Conservation (phyloP, 257 asterid species). For the Euphrasia confusa region DNA sequence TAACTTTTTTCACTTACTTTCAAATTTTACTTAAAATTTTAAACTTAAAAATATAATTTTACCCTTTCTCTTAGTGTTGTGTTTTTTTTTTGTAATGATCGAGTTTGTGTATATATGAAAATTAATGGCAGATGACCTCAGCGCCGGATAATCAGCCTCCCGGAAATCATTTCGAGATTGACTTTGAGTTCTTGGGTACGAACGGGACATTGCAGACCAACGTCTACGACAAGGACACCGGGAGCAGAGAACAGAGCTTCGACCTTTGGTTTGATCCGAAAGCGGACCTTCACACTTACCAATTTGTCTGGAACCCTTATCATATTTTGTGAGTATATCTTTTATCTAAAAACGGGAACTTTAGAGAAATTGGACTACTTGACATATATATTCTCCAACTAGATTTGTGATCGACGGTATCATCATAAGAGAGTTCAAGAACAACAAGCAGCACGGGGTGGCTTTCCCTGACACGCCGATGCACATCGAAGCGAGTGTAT, state of each 20-base stretch:
- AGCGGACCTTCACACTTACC: slow-evolving; percentile 38
- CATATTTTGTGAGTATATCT: slow-evolving; percentile 40
- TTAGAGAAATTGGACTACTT: no score
- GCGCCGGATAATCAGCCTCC: slow-evolving; percentile 19
- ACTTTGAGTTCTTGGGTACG: slow-evolving; percentile 34
- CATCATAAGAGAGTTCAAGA: slow-evolving; percentile 38
- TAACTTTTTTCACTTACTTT: no score
- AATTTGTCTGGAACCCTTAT: slow-evolving; percentile 39
- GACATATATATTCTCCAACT: no score
- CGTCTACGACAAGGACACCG: slow-evolving; percentile 29
- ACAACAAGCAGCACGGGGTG: slow-evolving; percentile 24
- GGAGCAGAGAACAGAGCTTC: slow-evolving; percentile 37
- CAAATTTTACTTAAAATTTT: no score
- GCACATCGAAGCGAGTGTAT: slow-evolving; percentile 46
- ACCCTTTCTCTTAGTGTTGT: no score
- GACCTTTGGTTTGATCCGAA: slow-evolving; percentile 47
- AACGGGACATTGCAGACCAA: slow-evolving; percentile 35
- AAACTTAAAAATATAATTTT: no score
- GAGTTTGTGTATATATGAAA: background rate
- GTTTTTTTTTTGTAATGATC: no score
- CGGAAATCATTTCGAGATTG: slow-evolving; percentile 31
- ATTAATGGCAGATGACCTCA: slow-evolving; percentile 30
- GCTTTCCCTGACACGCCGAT: slow-evolving; percentile 26
- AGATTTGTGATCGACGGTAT: slow-evolving; percentile 23
- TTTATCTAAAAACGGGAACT: no score